Conservation (phyloP, 2,329 filamentous ascomycete genomes). For the Exophiala sp. region DNA sequence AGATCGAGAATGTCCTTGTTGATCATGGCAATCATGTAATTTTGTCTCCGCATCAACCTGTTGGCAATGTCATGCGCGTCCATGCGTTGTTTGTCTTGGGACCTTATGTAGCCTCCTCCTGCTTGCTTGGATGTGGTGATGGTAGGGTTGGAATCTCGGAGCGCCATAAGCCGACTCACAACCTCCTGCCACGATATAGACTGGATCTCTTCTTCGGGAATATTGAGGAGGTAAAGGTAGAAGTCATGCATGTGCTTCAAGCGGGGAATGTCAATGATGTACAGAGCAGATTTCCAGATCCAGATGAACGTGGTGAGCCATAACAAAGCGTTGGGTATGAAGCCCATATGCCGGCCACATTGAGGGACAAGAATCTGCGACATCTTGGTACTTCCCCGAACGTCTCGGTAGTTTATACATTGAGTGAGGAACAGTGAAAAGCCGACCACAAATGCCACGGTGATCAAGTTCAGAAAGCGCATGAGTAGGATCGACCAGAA, state of each 20-base stretch:
- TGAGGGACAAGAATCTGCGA: slow-evolving; percentile 61
- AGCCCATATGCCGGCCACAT: slow-evolving; percentile 70
- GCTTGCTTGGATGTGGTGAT: slow-evolving; percentile 61
- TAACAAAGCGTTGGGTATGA: slow-evolving; percentile 67
- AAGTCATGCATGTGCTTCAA: slow-evolving; percentile 77
- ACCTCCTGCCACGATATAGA: slow-evolving; percentile 92
- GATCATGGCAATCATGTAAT: slow-evolving; percentile 92
- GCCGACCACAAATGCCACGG: slow-evolving; percentile 72
- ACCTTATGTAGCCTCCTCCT: slow-evolving; percentile 62
- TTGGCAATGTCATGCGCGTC: slow-evolving; percentile 98
- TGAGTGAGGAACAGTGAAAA: slow-evolving; percentile 79
- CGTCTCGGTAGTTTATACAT: slow-evolving; percentile 73
- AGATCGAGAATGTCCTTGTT: slow-evolving; percentile 94
- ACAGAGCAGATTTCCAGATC: slow-evolving; percentile 70
- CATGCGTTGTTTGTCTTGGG: slow-evolving; percentile 85
- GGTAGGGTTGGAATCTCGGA: slow-evolving; percentile 80
- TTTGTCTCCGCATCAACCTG: slow-evolving; percentile 89
- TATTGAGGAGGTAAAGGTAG: slow-evolving; percentile 72
- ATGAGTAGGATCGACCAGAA: slow-evolving; percentile 77
- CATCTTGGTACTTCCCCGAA: slow-evolving; percentile 54
- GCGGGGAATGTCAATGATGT: slow-evolving; percentile 65
- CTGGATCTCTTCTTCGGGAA: slow-evolving; percentile 82
- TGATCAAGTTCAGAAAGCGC: slow-evolving; percentile 67
- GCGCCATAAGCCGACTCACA: slow-evolving; percentile 73
- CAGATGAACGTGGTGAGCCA: slow-evolving; percentile 85